Percentiles rank a stretch among this genome's conserved stretches.
These are phyloP conservation scores for Talaromyces proteolyticus DNA, from an alignment of 495 filamentous ascomycete genomes.

Conservation along the genomic window DNA sequence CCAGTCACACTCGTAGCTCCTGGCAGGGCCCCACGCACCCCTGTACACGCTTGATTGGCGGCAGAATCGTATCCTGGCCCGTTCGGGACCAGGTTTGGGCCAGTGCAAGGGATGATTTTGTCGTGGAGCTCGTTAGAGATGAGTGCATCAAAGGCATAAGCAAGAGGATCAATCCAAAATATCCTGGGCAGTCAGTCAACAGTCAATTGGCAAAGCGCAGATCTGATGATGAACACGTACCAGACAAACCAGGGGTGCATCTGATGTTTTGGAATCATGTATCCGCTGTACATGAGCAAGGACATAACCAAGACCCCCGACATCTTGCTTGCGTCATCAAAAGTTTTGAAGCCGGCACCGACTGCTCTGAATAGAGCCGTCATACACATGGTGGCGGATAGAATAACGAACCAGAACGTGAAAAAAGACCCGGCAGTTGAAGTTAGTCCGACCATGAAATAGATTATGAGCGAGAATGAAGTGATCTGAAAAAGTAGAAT, in stretches of 20 bases:
- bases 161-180: conserved; percentile 63
- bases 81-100: conserved; percentile 45
- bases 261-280: conserved; percentile 57
- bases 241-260: conserved; percentile 77
- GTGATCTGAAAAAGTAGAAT: conserved; percentile 57
- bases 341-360: conserved; percentile 42
- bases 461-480: conserved; percentile 63
- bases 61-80: conserved; percentile 16
- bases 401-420: conserved; percentile 43
- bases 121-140: conserved; percentile 60
- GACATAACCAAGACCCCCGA: conserved; percentile 31
- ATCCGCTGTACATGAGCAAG: conserved; percentile 67
- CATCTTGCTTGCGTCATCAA: conserved; percentile 50
- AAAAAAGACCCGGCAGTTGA: conserved; percentile 46
- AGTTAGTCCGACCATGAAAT: conserved; percentile 62
- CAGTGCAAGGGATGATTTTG: conserved; percentile 41
- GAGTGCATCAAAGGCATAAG: conserved; percentile 67
- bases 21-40: conserved; percentile 38
- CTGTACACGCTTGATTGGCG: conserved; percentile 44
- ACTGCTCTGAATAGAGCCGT: conserved; percentile 47
- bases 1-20: too few relatives aligned
- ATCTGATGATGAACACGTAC: too few relatives aligned
- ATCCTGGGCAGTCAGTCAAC: too few relatives aligned
- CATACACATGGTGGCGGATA: conserved; percentile 32
- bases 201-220: too few relatives aligned